Evolutionary conservation across 352 stramenopile genomes (phyloP).

Genomic region (Phytophthora hybrid): DNA sequence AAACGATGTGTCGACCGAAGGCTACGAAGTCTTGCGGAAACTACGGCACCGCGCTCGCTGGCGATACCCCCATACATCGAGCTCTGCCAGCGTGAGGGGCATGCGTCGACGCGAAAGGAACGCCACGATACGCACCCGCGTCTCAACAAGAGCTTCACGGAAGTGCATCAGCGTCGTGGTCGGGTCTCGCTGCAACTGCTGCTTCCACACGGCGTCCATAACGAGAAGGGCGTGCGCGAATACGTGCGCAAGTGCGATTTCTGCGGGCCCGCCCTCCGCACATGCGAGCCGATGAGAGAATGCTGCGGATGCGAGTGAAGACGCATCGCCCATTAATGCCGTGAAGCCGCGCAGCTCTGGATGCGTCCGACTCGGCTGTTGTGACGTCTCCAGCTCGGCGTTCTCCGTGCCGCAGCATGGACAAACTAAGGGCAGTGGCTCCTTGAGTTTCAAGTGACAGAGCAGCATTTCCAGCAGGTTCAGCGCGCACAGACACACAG

Average conservation of each 20-base stretch:
- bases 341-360: constrained; percentile 68
- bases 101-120: constrained; percentile 61
- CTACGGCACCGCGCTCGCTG: constrained; percentile 41
- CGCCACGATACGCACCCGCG: constrained; percentile 49
- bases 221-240: constrained; percentile 73
- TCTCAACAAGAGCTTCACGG: constrained; percentile 63
- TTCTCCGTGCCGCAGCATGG: constrained; percentile 78
- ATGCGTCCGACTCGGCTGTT: constrained; percentile 57
- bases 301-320: constrained; percentile 44
- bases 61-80: constrained; percentile 56
- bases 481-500: constrained; percentile 65
- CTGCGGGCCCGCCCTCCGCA: constrained; percentile 45
- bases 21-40: constrained; percentile 28
- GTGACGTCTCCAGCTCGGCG: constrained; percentile 62
- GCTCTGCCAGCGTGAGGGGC: constrained; percentile 56
- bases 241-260: constrained; percentile 64
- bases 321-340: constrained; percentile 51
- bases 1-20: constrained; percentile 20
- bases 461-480: constrained; percentile 78
- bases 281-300: constrained; percentile 56
- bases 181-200: constrained; percentile 56
- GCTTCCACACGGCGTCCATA: constrained; percentile 67
- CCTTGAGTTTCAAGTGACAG: constrained; percentile 75
- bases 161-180: constrained; percentile 73
- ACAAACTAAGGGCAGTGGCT: constrained; percentile 66